These are phyloP conservation scores for Taiozyma sp. DNA, from an alignment of 1,139 yeast species.

Conservation along the genomic window DNA sequence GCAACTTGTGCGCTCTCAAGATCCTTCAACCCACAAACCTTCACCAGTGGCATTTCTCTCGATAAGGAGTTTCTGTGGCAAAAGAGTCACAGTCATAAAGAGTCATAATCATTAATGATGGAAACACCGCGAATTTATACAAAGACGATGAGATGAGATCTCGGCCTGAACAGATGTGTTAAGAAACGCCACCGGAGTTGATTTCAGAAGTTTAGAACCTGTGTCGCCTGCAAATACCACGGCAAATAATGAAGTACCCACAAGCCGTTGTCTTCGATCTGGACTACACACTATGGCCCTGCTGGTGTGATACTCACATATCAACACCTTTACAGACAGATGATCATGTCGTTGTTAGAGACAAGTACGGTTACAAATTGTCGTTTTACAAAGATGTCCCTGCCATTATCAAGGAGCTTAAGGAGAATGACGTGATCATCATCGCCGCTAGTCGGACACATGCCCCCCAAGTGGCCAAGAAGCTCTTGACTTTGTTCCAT, in stretches of 20 bases:
- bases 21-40: slow-evolving; percentile 78
- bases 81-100: no score
- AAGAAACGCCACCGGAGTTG: no score
- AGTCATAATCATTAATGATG: neutral
- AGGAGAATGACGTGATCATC: slow-evolving; percentile 38
- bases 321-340: slow-evolving; percentile 41
- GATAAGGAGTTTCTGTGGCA: no score
- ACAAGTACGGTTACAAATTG: slow-evolving; percentile 40
- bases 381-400: slow-evolving; percentile 58
- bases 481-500: slow-evolving; percentile 43
- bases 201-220: no score
- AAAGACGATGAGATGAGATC: neutral
- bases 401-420: slow-evolving; percentile 42
- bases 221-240: no score
- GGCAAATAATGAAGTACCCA: slow-evolving; percentile 33
- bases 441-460: slow-evolving; percentile 67
- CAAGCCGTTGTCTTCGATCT: slow-evolving; percentile 65
- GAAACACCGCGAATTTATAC: no score
- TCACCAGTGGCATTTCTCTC: slow-evolving; percentile 30
- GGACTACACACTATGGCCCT: slow-evolving; percentile 77
- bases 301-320: slow-evolving; percentile 67
- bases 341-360: slow-evolving; percentile 17
- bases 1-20: slow-evolving; percentile 67
- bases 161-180: neutral
- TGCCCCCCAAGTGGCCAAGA: slow-evolving; percentile 51